phyloP scores from a whole-genome alignment of 2,329 filamentous ascomycete species.

The Colletotrichum eremochloae region DNA sequence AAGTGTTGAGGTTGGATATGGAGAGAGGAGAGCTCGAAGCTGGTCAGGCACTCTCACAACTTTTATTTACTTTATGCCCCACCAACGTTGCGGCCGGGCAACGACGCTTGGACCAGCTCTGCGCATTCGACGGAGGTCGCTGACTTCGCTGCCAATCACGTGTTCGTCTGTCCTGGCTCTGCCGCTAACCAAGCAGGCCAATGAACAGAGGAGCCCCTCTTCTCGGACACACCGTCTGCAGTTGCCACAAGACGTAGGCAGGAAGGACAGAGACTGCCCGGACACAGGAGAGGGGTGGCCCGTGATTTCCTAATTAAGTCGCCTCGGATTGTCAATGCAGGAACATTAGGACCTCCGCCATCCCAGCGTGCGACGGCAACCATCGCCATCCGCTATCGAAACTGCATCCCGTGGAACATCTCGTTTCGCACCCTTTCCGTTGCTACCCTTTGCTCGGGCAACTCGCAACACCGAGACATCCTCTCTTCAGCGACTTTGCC shows the following conservation, averaged over 20 bases:
- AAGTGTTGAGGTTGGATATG: conserved; percentile 45
- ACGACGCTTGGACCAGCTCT: conserved; percentile 38
- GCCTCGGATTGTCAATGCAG: conserved; percentile 41
- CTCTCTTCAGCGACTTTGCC: conserved; percentile 12
- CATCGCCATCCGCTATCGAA: conserved; percentile 24
- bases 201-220: conserved; percentile 14
- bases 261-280: conserved; percentile 9
- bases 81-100: conserved; percentile 46
- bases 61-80: conserved; percentile 63
- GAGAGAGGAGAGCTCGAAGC: conserved; percentile 45
- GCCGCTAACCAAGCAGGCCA: conserved; percentile 10
- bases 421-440: background rate
- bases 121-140: background rate
- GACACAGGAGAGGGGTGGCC: conserved; percentile 22
- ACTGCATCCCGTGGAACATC: conserved; percentile 11
- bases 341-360: conserved; percentile 33
- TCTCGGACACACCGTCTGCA: conserved; percentile 22
- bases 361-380: conserved; percentile 28
- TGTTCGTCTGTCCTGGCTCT: background rate
- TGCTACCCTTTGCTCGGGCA: background rate
- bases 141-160: conserved; percentile 15
- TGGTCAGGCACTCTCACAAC: conserved; percentile 46
- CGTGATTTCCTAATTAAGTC: conserved; percentile 39
- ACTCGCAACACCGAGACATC: conserved; percentile 8
- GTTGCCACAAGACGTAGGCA: conserved; percentile 31